Evolutionary conservation across 768 basidiomycete species (phyloP), one percentile per base, ranked within the genome.

Genomic region (Ramaria rubella): DNA sequence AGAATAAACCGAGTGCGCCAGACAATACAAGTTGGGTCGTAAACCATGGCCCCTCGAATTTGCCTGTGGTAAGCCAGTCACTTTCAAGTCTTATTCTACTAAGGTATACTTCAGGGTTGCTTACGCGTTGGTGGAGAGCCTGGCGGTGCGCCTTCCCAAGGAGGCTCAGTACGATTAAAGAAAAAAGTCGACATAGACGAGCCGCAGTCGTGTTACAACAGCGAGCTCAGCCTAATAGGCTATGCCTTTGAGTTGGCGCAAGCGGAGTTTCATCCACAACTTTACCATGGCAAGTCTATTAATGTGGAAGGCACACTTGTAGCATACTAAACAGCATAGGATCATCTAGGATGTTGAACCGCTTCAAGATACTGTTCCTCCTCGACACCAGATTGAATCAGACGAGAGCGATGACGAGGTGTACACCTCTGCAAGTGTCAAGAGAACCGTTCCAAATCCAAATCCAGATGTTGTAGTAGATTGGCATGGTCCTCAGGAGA

Each of bases 11-110:
- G 57, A 99, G 83, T 17, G 78, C 69, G 12, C 80, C 74, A 3
- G 95, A 89, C 30, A 98, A 81, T 2, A 78, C 70, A 17, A 95
- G 74, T 69, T 98, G 95, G 1, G 94, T 96, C 21, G 83, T 83
- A 70, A 99, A 88, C 96, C 96, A 98, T 31, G 94, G 93, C 0
- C 95, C 94, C 65, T 90, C 85, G 68, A 89, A 93, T 66, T 80
- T 88, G 61, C 77, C 88, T 90, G 63, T 49, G 57, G 43, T 21
- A 7, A 2, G 44, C 14, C 11, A 17, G 65, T 63, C 55, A 62
- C 44, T 26, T 30, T 42, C n/a, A n/a, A 29, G 53, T 38, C 2
- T 46, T 52, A 30, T 24, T 7, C 46, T 45, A n/a, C 21, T 36
- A 29, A 59, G 6, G 5, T 29, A 23, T 24, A 38, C 3, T 55